A percentile compares a stretch with the other conserved stretches of the same genome.
Evolutionary conservation across 179 eudicot genomes (phyloP).

Genomic region (Silene vulgaris): DNA sequence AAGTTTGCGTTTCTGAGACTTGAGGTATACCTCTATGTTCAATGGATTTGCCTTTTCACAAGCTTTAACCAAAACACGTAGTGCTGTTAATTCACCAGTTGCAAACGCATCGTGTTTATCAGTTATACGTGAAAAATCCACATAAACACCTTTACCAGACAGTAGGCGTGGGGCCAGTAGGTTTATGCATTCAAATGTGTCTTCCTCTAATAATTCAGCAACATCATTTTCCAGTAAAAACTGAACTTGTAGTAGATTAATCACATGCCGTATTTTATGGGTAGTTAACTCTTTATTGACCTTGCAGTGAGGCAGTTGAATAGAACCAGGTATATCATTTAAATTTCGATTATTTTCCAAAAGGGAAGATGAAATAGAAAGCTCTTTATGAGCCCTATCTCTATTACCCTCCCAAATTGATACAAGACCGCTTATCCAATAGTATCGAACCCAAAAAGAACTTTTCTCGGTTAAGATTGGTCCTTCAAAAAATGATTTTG

Average conservation of each 20-base stretch:
- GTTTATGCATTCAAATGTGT: conserved; percentile 59
- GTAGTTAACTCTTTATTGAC: conserved; percentile 53
- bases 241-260: conserved; percentile 71
- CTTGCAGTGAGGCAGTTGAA: conserved; percentile 76
- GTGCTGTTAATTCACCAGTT: conserved; percentile 62
- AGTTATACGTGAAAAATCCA: conserved; percentile 37
- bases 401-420: conserved; percentile 64
- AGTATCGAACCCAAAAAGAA: conserved; percentile 83
- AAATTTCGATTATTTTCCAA: conserved; percentile 48
- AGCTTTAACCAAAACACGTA: conserved; percentile 62
- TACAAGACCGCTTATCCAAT: conserved; percentile 80
- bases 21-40: conserved; percentile 58
- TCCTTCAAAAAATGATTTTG: conserved; percentile 27
- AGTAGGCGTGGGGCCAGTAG: conserved; percentile 76
- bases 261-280: conserved; percentile 64
- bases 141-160: conserved; percentile 46
- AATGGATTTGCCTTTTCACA: conserved; percentile 58
- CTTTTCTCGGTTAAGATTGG: conserved; percentile 42
- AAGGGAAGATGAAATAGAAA: conserved; percentile 57
- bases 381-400: conserved; percentile 72
- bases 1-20: conserved; percentile 71
- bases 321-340: conserved; percentile 44
- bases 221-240: conserved; percentile 60
- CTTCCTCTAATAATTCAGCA: conserved; percentile 61
- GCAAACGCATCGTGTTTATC: conserved; percentile 45